Evolutionary conservation across 2,329 filamentous ascomycete species (phyloP).

Genomic region (Exophiala lecanii-corni): DNA sequence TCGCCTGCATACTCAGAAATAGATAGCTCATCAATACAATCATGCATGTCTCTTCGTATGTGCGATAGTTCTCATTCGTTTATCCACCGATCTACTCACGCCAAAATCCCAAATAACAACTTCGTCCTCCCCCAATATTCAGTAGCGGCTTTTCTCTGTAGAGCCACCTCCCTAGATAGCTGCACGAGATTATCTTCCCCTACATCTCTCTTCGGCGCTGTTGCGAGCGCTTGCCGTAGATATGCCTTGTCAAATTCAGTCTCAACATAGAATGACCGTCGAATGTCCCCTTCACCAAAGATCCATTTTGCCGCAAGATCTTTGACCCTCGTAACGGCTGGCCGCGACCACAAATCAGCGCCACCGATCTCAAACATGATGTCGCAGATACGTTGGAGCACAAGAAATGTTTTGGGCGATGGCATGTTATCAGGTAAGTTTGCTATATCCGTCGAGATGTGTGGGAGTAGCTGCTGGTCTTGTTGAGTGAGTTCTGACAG

Average conservation of each 20-base stretch:
- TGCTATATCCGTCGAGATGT: not conserved
- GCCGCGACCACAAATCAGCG: conserved; percentile 23
- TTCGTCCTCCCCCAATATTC: conserved; percentile 27
- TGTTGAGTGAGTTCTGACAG: conserved; percentile 7
- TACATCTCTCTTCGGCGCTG: too few relatives aligned
- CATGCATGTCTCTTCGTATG: too few relatives aligned
- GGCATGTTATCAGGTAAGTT: conserved; percentile 22
- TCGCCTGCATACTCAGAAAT: too few relatives aligned
- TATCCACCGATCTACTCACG: too few relatives aligned
- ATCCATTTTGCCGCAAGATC: conserved; percentile 9
- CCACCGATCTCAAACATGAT: conserved; percentile 25
- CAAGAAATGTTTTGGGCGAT: conserved; percentile 20
- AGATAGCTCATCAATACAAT: too few relatives aligned
- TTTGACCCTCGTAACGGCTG: conserved; percentile 17
- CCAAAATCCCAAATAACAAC: conserved; percentile 20
- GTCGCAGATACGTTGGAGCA: conserved; percentile 18
- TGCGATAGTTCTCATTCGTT: too few relatives aligned
- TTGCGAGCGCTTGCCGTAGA: conserved; percentile 15
- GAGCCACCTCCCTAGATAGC: not conserved
- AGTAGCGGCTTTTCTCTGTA: conserved; percentile 5
- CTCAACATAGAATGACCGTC: conserved; percentile 9
- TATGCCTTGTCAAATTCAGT: conserved; percentile 23
- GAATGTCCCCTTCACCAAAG: conserved; percentile 12
- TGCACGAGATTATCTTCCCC: too few relatives aligned
- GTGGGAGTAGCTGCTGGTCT: not conserved